A percentile compares a stretch with the other conserved stretches of the same genome.
These are phyloP conservation scores for Exophiala aquamarina DNA, from an alignment of 2,329 filamentous ascomycete species.

Conservation along the genomic window DNA sequence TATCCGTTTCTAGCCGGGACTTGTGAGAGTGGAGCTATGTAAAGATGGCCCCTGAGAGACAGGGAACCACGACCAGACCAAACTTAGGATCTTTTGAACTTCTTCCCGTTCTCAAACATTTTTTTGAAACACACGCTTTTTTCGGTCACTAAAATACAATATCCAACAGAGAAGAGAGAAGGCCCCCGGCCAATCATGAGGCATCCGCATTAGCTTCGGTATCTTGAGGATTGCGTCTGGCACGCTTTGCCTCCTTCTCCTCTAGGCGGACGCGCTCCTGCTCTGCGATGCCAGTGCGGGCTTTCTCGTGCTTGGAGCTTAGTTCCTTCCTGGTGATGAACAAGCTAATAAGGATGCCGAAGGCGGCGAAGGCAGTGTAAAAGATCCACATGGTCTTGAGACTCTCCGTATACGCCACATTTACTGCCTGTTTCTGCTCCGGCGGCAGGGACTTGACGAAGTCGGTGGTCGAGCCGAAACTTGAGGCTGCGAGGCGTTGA, in stretches of 20 bases:
- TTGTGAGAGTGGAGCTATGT: no score
- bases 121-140: no score
- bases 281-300: constrained; percentile 45
- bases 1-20: no score
- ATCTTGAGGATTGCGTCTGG: constrained; percentile 9
- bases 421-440: constrained; percentile 31
- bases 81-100: no score
- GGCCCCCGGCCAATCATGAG: no score
- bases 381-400: constrained; percentile 45
- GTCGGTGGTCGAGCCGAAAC: constrained; percentile 36
- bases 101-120: no score
- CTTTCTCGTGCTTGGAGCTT: constrained; percentile 42
- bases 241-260: constrained; percentile 31
- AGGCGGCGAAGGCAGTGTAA: constrained; percentile 34
- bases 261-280: constrained; percentile 41
- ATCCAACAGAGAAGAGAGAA: no score
- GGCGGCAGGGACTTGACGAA: constrained; percentile 36
- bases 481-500: constrained; percentile 32
- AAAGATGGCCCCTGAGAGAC: no score
- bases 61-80: no score
- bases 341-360: constrained; percentile 33
- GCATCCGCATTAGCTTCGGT: constrained; percentile 8
- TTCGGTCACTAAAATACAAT: no score
- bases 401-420: constrained; percentile 33
- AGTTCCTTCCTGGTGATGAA: constrained; percentile 35